A percentile compares a stretch with the other conserved stretches of the same genome.
Conservation (phyloP, 2,329 filamentous ascomycete species). For the Cephalotrichum gorgonifer region DNA sequence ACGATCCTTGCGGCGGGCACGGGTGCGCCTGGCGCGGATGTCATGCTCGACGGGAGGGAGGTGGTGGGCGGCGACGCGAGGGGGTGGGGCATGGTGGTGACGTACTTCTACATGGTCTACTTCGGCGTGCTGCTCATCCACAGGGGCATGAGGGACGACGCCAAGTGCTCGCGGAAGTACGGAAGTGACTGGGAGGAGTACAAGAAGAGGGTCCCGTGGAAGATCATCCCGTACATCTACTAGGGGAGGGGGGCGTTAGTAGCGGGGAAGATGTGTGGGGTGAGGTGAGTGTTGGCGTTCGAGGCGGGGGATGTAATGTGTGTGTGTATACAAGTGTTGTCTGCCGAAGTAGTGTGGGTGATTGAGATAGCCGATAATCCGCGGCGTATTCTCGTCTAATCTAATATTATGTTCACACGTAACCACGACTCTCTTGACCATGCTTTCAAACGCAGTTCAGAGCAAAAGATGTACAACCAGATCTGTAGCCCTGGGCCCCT, state of each 20-base stretch:
- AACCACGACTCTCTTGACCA: too few relatives aligned
- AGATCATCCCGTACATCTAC: constrained; percentile 80
- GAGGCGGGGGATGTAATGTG: neutral
- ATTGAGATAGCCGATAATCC: too few relatives aligned
- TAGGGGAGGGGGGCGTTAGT: constrained; percentile 26
- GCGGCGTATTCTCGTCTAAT: too few relatives aligned
- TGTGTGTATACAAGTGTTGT: too few relatives aligned
- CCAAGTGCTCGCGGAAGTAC: constrained; percentile 86
- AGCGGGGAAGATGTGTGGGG: neutral
- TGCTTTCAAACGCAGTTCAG: too few relatives aligned
- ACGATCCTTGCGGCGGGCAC: constrained; percentile 50
- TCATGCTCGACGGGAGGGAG: constrained; percentile 49
- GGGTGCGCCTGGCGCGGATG: constrained; percentile 37
- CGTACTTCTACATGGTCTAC: constrained; percentile 91
- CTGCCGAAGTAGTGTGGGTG: too few relatives aligned
- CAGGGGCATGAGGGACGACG: constrained; percentile 77
- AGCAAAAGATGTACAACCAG: too few relatives aligned
- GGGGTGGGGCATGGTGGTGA: constrained; percentile 79
- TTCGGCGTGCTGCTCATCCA: constrained; percentile 82
- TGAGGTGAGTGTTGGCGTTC: neutral
- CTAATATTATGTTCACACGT: too few relatives aligned
- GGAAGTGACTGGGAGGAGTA: constrained; percentile 88
- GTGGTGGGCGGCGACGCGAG: constrained; percentile 62
- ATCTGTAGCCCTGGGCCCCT: too few relatives aligned
- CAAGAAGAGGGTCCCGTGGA: constrained; percentile 68